These are phyloP conservation scores for Tulasnella sp. DNA, from an alignment of 768 basidiomycete genomes.

Conservation along the genomic window DNA sequence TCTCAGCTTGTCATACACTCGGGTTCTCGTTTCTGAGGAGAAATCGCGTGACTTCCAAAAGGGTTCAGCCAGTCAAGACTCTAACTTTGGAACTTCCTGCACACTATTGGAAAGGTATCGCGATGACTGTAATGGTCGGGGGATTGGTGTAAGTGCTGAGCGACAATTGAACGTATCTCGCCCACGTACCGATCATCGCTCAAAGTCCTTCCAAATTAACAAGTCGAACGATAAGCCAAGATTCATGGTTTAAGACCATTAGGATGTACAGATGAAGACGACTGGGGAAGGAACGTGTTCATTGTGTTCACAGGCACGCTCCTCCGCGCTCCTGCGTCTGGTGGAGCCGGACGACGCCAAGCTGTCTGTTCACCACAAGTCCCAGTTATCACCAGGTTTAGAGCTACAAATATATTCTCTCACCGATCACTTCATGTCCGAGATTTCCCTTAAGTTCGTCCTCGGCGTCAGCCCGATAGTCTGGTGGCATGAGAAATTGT, in stretches of 20 bases:
- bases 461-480: neutral
- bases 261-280: neutral
- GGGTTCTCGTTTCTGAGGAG: too few relatives aligned
- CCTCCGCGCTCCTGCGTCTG: neutral
- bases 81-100: too few relatives aligned
- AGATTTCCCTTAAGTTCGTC: conserved; percentile 16
- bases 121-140: neutral
- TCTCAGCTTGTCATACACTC: too few relatives aligned
- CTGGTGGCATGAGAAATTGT: conserved; percentile 18
- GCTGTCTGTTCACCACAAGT: neutral
- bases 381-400: neutral
- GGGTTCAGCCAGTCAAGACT: too few relatives aligned
- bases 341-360: conserved; percentile 18
- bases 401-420: neutral
- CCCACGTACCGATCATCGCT: conserved; percentile 2
- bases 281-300: neutral
- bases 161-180: neutral
- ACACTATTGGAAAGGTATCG: too few relatives aligned
- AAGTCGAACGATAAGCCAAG: neutral
- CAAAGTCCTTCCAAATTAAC: neutral
- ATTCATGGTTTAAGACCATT: neutral
- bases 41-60: too few relatives aligned
- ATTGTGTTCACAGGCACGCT: neutral
- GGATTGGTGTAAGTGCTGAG: neutral
- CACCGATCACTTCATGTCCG: neutral